Conservation (phyloP, 2,329 filamentous ascomycete genomes). For the Elsinoe perseae region DNA sequence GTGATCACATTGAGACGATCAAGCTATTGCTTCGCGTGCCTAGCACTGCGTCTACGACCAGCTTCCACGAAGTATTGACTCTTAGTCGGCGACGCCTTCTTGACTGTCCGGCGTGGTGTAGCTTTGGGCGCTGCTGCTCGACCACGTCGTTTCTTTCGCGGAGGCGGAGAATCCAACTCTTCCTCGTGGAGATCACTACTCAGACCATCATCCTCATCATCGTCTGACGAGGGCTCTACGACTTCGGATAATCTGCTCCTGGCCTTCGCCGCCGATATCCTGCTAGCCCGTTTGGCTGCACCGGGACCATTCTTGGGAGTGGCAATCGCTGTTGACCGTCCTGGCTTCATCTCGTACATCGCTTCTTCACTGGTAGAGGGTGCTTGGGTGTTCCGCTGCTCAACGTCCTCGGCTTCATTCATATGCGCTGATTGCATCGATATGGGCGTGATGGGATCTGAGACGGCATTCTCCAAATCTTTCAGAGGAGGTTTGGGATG, state of each 20-base stretch:
- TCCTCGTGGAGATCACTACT: not conserved
- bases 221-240: slow-evolving; percentile 19
- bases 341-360: no score
- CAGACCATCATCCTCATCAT: slow-evolving; percentile 19
- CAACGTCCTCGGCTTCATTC: slow-evolving; percentile 7
- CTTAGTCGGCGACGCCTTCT: slow-evolving; percentile 3
- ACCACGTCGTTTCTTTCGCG: not conserved
- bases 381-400: no score
- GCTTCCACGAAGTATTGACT: slow-evolving; percentile 1
- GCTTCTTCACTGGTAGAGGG: no score
- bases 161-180: not conserved
- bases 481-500: slow-evolving; percentile 31
- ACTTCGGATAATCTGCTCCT: slow-evolving; percentile 16
- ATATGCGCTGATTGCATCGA: slow-evolving; percentile 30
- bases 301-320: not conserved
- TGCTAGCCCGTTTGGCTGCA: slow-evolving; percentile 7
- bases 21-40: not conserved
- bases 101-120: not conserved
- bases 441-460: slow-evolving; percentile 28
- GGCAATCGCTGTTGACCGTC: no score
- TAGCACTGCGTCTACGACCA: not conserved
- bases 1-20: no score
- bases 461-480: slow-evolving; percentile 17
- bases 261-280: slow-evolving; percentile 13
- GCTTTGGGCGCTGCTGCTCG: not conserved